Evolutionary conservation across 2,329 filamentous ascomycete species (phyloP), one percentile per base, ranked within the genome.

Genomic region (Colletotrichum orbiculare): DNA sequence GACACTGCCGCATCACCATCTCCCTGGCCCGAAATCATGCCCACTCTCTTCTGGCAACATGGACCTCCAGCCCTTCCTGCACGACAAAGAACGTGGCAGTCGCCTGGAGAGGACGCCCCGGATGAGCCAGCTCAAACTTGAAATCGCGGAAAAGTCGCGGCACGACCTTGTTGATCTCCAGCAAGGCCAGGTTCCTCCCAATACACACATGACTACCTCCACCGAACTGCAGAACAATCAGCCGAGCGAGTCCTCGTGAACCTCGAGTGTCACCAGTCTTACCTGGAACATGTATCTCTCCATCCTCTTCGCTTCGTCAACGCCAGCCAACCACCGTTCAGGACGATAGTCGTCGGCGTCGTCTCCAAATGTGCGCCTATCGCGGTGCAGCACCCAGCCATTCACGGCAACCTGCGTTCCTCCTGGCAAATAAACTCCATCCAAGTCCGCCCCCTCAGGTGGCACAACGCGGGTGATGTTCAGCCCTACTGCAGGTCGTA

Each of bases 71-170:
- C 0, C 86, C 85, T 54, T 82, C 78, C 72, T 88, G 86, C 9
- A 87, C 84, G 9, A 88, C 85, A 69, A 89, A 88, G 73, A 87
- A 88, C 4, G 84, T 86, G 17, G 85, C 81, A 58, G 84, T 81
- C n/a, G 84, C 83, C 64, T 79, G 80, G 68, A 87, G 76, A 55
- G 82, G 78, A 46, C 81, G 77, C 9, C 78, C 77, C 0, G 83
- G 83, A 62, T 83, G 77, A n/a, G 82, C 79, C 34, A 87, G 76
- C 71, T 83, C 76, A 67, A 88, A 82, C 48, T 83, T 76, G 69
- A 83, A 88, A 65, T 86, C 81, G n/a, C 83, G 73, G 67, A 86
- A 73, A 34, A 88, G 75, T 41, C 84, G 81, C 5, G 85, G 84
- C 41, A 86, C 74, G 41, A 88, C 79, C 77, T 89, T 89, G 75